phyloP scores from a whole-genome alignment of 495 filamentous ascomycete species.

The Penicillium lividum region DNA sequence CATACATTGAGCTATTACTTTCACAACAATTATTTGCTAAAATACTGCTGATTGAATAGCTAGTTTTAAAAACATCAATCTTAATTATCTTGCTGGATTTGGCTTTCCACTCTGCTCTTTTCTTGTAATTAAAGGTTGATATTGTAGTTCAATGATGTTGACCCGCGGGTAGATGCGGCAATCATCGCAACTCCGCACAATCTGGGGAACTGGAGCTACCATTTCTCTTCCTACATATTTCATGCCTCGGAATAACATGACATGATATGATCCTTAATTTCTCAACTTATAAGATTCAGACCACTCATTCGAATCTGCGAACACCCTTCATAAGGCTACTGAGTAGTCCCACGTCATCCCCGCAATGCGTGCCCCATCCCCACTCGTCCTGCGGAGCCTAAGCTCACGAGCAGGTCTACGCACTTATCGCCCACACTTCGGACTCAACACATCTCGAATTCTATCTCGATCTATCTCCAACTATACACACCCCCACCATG shows the following conservation, averaged over 20 bases:
- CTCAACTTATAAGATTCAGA: not conserved
- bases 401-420: slow-evolving; percentile 25
- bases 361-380: slow-evolving; percentile 43
- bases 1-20: not conserved
- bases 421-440: slow-evolving; percentile 15
- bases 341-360: slow-evolving; percentile 16
- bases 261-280: not conserved
- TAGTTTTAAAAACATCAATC: not conserved
- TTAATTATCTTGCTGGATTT: not conserved
- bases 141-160: slow-evolving; percentile 11
- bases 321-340: not conserved
- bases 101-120: not conserved
- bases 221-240: slow-evolving; percentile 2
- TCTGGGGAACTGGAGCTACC: slow-evolving; percentile 26
- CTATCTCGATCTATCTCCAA: slow-evolving; percentile 46
- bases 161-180: slow-evolving; percentile 42
- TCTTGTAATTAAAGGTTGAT: not conserved
- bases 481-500: slow-evolving; percentile 68
- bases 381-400: slow-evolving; percentile 38
- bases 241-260: not conserved
- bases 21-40: not conserved
- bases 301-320: not conserved
- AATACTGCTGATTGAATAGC: not conserved
- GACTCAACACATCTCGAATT: not conserved
- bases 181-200: slow-evolving; percentile 44